phyloP scores from a whole-genome alignment of 1,284 basidiomycete genomes.

The Tilletiaria anomala region DNA sequence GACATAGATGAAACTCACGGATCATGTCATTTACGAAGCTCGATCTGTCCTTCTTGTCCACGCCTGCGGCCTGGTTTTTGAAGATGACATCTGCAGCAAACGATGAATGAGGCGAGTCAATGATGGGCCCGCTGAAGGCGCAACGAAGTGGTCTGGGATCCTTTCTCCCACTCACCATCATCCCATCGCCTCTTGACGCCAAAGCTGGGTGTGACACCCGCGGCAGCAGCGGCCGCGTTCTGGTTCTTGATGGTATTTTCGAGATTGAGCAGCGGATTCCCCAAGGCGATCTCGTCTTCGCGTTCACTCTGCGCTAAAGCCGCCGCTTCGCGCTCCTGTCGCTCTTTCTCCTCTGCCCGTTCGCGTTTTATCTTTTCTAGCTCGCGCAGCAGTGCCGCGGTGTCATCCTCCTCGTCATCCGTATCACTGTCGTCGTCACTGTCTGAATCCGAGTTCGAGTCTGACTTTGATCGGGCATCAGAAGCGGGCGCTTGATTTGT shows the following conservation, averaged over 20 bases:
- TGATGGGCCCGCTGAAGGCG: no score
- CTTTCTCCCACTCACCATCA: conserved; percentile 12
- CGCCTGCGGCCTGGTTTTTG: conserved; percentile 30
- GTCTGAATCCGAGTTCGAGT: conserved; percentile 3
- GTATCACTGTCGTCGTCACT: conserved; percentile 6
- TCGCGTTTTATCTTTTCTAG: conserved; percentile 33
- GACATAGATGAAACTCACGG: conserved; percentile 6
- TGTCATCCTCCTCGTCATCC: conserved; percentile 22
- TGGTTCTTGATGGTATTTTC: conserved; percentile 14
- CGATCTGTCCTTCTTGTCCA: conserved; percentile 6
- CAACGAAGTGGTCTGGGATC: no score
- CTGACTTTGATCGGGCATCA: background rate
- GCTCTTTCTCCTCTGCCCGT: conserved; percentile 17
- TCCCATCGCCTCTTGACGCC: conserved; percentile 31
- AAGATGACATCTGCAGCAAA: conserved; percentile 28
- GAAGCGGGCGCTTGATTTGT: background rate
- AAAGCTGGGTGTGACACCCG: conserved; percentile 4
- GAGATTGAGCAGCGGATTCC: conserved; percentile 34
- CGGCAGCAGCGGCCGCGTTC: background rate
- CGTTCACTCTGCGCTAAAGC: conserved; percentile 7
- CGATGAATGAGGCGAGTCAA: background rate
- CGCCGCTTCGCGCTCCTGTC: conserved; percentile 3
- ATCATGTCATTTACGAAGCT: conserved; percentile 36
- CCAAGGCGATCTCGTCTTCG: conserved; percentile 30
- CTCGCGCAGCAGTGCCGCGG: conserved; percentile 22